phyloP scores from a whole-genome alignment of 106 monocot genomes.

The Apostasia shenzhenica region DNA sequence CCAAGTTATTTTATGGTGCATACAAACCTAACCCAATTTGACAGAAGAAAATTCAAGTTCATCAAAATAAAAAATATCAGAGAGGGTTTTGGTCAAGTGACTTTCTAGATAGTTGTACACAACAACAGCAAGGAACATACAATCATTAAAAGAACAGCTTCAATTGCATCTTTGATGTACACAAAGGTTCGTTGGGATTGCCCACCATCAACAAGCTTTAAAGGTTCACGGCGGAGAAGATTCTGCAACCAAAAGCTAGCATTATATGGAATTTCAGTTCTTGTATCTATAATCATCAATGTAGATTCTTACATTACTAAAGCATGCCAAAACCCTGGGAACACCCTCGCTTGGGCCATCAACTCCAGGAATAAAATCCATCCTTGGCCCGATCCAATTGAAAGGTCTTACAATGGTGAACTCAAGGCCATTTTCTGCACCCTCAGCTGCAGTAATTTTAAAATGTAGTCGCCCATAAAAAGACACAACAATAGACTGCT shows the following conservation, averaged over 20 bases:
- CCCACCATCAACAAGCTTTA: constrained; percentile 75
- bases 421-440: constrained; percentile 61
- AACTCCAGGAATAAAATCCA: constrained; percentile 84
- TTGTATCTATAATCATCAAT: background rate
- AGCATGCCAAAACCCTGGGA: constrained; percentile 71
- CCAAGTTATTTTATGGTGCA: no score
- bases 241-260: constrained; percentile 24
- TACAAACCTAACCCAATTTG: background rate
- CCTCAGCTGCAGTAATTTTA: constrained; percentile 38
- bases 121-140: constrained; percentile 7
- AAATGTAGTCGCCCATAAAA: constrained; percentile 1
- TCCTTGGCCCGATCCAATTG: constrained; percentile 77
- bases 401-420: constrained; percentile 71
- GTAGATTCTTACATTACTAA: constrained; percentile 45
- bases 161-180: constrained; percentile 80
- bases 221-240: constrained; percentile 48
- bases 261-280: no score
- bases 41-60: background rate
- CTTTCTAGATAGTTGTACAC: no score
- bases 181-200: constrained; percentile 69
- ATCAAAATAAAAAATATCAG: background rate
- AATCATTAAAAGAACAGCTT: constrained; percentile 72
- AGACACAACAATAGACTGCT: background rate
- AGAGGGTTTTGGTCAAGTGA: no score
- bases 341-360: constrained; percentile 81